These are phyloP conservation scores for Rhizopus stolonifer DNA, from an alignment of 371 early-diverging fungal species.

Conservation along the genomic window DNA sequence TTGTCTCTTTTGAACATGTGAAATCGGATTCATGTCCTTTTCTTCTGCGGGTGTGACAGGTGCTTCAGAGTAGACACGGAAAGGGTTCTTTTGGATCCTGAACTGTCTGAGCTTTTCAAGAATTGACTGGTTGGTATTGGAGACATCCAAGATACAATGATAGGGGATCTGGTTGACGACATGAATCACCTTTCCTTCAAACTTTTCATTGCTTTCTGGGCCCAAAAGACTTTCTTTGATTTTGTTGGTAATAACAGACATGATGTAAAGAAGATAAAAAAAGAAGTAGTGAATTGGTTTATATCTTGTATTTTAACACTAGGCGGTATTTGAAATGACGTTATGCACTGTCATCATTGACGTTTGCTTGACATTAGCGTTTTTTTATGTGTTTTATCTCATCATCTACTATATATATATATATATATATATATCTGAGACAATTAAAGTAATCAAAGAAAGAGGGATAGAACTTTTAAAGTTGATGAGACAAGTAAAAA, in stretches of 20 bases:
- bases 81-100: not conserved
- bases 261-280: too few relatives aligned
- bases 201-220: constrained; percentile 2
- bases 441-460: too few relatives aligned
- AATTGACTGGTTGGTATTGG: constrained; percentile 7
- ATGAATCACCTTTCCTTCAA: constrained; percentile 49
- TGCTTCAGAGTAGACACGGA: not conserved
- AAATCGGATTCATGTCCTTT: constrained; percentile 25
- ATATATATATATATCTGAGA: too few relatives aligned
- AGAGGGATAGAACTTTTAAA: too few relatives aligned
- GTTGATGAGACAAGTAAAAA: too few relatives aligned
- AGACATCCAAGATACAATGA: constrained; percentile 12
- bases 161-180: constrained; percentile 57
- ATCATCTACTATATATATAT: too few relatives aligned
- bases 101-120: constrained; percentile 1
- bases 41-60: not conserved
- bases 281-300: too few relatives aligned
- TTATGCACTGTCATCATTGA: not conserved
- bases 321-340: not conserved
- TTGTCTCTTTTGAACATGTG: constrained; percentile 33
- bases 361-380: too few relatives aligned
- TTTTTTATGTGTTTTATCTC: too few relatives aligned
- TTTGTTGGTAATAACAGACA: constrained; percentile 9
- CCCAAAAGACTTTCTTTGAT: constrained; percentile 8
- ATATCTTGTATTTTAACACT: too few relatives aligned